phyloP scores from a whole-genome alignment of 371 early-diverging fungal genomes.

The Syncephalastrum monosporum region DNA sequence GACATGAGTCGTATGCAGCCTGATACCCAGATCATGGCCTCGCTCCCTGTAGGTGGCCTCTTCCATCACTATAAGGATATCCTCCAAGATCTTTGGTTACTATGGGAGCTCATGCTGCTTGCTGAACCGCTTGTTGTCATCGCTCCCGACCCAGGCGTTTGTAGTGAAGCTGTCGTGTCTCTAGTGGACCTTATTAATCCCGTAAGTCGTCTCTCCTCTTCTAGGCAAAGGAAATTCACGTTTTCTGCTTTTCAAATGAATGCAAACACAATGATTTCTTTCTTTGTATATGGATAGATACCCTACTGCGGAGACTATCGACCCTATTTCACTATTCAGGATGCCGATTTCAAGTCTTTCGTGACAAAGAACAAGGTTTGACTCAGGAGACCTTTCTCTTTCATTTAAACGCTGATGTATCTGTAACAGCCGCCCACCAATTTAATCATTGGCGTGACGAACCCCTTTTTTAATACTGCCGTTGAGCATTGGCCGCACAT shows the following conservation, averaged over 20 bases:
- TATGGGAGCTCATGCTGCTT: conserved; percentile 95
- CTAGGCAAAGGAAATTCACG: neutral
- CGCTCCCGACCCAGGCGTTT: conserved; percentile 84
- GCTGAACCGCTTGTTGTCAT: conserved; percentile 91
- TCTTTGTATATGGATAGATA: conserved; percentile 46
- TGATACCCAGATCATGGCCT: conserved; percentile 72
- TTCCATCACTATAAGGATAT: conserved; percentile 79
- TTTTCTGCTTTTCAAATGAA: neutral
- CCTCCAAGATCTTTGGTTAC: conserved; percentile 81
- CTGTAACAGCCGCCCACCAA: conserved; percentile 69
- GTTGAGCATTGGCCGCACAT: conserved; percentile 92
- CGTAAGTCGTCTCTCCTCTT: conserved; percentile 44
- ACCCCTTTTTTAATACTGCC: conserved; percentile 89
- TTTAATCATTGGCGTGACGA: conserved; percentile 90
- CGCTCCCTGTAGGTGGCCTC: conserved; percentile 65
- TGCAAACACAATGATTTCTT: conserved; percentile 4
- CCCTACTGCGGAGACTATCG: conserved; percentile 94
- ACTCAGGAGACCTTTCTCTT: conserved; percentile 5
- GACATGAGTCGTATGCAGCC: conserved; percentile 68
- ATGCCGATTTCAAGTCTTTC: conserved; percentile 83
- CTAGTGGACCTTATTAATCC: conserved; percentile 94
- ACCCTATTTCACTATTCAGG: conserved; percentile 96
- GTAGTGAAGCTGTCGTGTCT: conserved; percentile 81
- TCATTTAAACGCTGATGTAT: neutral
- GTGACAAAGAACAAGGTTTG: conserved; percentile 61